Evolutionary conservation across 306 rosid species (phyloP).

Genomic region (Gastrolobium villosum): DNA sequence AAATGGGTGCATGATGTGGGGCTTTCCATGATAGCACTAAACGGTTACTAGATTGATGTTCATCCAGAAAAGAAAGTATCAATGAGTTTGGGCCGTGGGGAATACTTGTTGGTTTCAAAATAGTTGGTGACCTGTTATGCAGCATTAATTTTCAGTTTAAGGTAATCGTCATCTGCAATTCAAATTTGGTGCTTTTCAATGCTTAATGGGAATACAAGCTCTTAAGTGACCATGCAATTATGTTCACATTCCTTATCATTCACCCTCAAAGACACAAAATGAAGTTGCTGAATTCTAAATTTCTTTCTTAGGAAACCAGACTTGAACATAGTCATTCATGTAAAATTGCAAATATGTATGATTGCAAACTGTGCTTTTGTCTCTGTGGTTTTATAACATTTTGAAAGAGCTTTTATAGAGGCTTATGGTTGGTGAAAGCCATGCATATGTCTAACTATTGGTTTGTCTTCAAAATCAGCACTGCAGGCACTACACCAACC

Average conservation of each 20-base stretch:
- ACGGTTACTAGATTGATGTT: no score
- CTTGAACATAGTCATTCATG: no score
- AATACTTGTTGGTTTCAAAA: neutral
- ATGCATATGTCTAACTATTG: conserved; percentile 19
- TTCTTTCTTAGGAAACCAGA: no score
- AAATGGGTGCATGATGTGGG: no score
- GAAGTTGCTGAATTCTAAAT: no score
- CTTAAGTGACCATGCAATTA: no score
- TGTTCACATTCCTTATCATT: no score
- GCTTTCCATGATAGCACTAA: no score
- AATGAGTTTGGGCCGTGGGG: neutral
- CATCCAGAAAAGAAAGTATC: neutral
- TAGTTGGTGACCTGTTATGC: neutral
- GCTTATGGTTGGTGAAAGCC: no score
- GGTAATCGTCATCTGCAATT: neutral
- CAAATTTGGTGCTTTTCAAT: no score
- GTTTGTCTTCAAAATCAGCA: conserved; percentile 45
- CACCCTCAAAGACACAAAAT: no score
- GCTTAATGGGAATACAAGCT: no score
- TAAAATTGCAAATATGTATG: neutral
- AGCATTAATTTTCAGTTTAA: neutral
- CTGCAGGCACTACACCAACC: conserved; percentile 59
- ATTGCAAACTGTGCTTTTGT: neutral
- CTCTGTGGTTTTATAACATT: neutral
- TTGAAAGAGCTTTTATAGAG: neutral